These are phyloP conservation scores for Cucumis melo DNA, from an alignment of 306 rosid species.

Conservation along the genomic window DNA sequence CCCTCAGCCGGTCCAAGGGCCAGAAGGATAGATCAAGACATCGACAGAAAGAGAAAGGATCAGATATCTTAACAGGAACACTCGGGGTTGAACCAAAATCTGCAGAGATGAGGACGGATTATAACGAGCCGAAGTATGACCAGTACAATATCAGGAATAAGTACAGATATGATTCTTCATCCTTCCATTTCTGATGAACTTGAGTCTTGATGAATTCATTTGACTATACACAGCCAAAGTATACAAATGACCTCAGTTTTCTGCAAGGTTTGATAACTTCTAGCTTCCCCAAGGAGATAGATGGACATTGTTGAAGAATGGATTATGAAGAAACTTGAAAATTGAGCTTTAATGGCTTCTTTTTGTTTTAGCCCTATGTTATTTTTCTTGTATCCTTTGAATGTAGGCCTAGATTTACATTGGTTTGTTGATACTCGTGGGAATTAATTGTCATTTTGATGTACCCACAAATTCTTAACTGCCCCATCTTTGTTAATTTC, in stretches of 20 bases:
- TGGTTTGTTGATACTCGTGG: neutral
- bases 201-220: neutral
- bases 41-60: constrained; percentile 1
- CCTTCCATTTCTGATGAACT: constrained; percentile 1
- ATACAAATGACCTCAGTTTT: neutral
- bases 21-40: constrained; percentile 3
- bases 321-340: constrained; percentile 19
- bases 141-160: neutral
- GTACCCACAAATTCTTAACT: neutral
- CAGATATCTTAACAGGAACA: neutral
- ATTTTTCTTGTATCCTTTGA: neutral
- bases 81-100: neutral
- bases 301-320: constrained; percentile 1
- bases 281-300: neutral
- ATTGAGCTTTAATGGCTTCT: constrained; percentile 3
- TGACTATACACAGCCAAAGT: neutral
- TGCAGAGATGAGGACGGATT: neutral
- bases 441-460: neutral
- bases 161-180: neutral
- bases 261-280: neutral
- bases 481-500: neutral
- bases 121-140: neutral
- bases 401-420: neutral
- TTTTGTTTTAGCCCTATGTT: neutral
- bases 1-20: neutral